Evolutionary conservation across 2,329 filamentous ascomycete genomes (phyloP), one percentile per base, ranked within the genome.

Genomic region (Apiospora hydei): DNA sequence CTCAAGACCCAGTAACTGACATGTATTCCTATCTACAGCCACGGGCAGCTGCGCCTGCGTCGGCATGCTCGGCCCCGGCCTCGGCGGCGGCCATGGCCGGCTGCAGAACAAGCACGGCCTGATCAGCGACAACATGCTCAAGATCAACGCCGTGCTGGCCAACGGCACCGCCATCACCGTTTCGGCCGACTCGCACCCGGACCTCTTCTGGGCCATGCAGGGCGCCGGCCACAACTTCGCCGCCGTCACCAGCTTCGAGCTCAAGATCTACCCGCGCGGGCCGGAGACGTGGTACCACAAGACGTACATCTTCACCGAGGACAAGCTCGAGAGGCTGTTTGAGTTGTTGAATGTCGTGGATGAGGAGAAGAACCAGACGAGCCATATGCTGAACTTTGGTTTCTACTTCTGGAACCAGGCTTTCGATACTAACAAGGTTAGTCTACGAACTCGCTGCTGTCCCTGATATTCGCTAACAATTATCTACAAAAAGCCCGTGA

Each of bases 181-280:
- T 69, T 72, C 41, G 68, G 46, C 16, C 51, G 57, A 47, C 44
- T 72, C 24, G 69, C 72, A 24, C 57, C 2, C 26, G 6, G 82
- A 84, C 70, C 78, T 85, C 8, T 84, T 84, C 75, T 84, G 83
- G 83, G 83, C 18, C 6, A 78, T 0, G 77, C 75, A 84, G 71
- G 88, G 89, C 1, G 88, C 88, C 1, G 88, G 88, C 1, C 86
- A 89, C 72, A 90, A 90, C 78, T 90, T 90, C 72, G 88, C 88
- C 53, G 84, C 90, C 71, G 85, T 90, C 21, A 88, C 85, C 1
- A 83, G 83, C 7, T 77, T 84, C 26, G 83, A 80, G 1, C 80
- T 81, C 30, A 85, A 85, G 76, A 83, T 88, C 69, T 87, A 86
- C 74, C 57, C 57, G 1, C 14, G 57, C 18, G 57, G 38, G 1